Evolutionary conservation across 2,329 filamentous ascomycete species (phyloP), one percentile per base, ranked within the genome.

Genomic region (Colletotrichum cordylinicola): DNA sequence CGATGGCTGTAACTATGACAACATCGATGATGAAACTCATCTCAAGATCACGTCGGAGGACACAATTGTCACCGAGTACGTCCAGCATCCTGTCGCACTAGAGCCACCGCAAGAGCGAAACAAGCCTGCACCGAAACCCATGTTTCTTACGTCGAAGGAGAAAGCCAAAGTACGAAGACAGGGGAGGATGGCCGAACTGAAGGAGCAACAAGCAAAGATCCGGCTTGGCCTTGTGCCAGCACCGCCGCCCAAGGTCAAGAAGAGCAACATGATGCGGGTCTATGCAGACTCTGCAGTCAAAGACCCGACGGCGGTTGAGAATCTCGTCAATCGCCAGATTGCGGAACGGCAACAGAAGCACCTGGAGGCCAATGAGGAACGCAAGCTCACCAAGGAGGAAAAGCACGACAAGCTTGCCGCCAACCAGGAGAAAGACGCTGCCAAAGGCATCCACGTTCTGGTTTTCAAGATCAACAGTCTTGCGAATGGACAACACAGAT

Each of bases 181-280:
- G 52, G 93, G 95, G 70, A 93, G 98, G 78, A 96, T 96, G 91
- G 96, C 95, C 55, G 95, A 98, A 78, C 88, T 98, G 78, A 98
- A 98, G 84, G 98, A 99, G 85, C 93, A 96, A 82, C 97, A 99
- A 85, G 96, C 96, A 48, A 98, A 99, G 87, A 97, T 98, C 77
- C 91, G 96, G 74, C 88, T 99, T 13, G 97, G 97, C 24, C 90
- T 99, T 16, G 94, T 96, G 76, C 95, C 96, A 4, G 95, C 96
- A 24, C 96, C 96, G 33, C 94, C 96, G 31, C 96, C 97, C 13
- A 99, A 98, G 85, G 95, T 99, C 79, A 98, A 98, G 87, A 98
- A 98, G 85, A 95, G 94, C 74, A 99, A 99, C 84, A 91, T 99
- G 82, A 99, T 99, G 97, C 94, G 96, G 74, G 97, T 99, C 35